Percentiles rank a stretch among this genome's conserved stretches.
phyloP scores from a whole-genome alignment of 179 eudicot species.

The Amaranthus tricolor region DNA sequence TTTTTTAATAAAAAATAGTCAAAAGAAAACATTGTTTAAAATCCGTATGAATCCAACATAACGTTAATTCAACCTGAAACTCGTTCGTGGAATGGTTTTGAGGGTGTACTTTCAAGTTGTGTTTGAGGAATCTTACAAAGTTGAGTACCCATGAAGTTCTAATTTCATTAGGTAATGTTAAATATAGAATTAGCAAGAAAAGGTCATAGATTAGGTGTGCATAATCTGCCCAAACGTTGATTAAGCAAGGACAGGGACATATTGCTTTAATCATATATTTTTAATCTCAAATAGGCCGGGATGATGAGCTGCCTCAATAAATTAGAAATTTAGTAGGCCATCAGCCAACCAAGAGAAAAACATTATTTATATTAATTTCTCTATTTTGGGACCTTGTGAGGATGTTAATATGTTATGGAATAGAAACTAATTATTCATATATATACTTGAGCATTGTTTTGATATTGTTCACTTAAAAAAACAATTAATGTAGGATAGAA shows the following conservation, averaged over 20 bases:
- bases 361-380: not conserved
- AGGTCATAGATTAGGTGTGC: conserved; percentile 24
- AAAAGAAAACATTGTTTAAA: too few species aligned
- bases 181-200: conserved; percentile 17
- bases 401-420: not conserved
- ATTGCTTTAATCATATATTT: conserved; percentile 9
- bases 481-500: too few species aligned
- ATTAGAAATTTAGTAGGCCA: conserved; percentile 19
- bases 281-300: conserved; percentile 21
- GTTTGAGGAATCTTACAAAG: conserved; percentile 17
- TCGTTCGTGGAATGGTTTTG: too few species aligned
- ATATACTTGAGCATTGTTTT: too few species aligned
- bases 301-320: conserved; percentile 24
- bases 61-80: too few species aligned
- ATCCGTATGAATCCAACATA: too few species aligned
- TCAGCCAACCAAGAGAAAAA: not conserved
- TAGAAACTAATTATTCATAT: not conserved
- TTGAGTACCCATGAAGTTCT: conserved; percentile 24
- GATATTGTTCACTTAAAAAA: too few species aligned
- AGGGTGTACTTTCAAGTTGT: not conserved
- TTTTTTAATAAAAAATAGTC: too few species aligned
- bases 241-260: conserved; percentile 19
- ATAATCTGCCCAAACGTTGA: conserved; percentile 16
- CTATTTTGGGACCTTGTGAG: not conserved
- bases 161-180: conserved; percentile 17